Percentiles rank a stretch among this genome's conserved stretches.
phyloP scores from a whole-genome alignment of 2,329 filamentous ascomycete genomes.

The Paramyrothecium sp. region DNA sequence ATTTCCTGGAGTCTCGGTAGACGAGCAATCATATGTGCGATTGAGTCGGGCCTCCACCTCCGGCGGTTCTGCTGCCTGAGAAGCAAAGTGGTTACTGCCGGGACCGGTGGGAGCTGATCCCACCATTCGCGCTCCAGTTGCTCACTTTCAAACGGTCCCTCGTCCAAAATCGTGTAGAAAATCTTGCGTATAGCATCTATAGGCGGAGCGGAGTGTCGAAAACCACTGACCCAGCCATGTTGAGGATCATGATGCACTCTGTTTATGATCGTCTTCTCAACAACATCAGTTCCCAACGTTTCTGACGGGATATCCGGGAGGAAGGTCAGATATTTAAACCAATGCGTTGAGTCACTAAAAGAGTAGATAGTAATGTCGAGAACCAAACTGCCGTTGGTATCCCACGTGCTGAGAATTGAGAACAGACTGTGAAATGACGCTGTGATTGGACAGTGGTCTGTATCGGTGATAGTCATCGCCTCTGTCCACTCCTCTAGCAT shows the following conservation, averaged over 20 bases:
- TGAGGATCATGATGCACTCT: not conserved
- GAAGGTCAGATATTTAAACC: conserved; percentile 24
- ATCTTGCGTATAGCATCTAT: not conserved
- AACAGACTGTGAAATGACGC: conserved; percentile 14
- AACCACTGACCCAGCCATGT: conserved; percentile 4
- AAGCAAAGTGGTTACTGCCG: conserved; percentile 26
- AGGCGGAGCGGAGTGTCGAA: conserved; percentile 7
- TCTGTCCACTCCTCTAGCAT: not conserved
- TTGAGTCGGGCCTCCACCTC: conserved; percentile 21
- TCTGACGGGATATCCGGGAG: conserved; percentile 4
- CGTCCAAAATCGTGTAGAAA: conserved; percentile 21
- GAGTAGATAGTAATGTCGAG: conserved; percentile 30
- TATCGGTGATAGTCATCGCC: too few species aligned
- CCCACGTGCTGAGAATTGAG: conserved; percentile 22
- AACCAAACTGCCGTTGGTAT: conserved; percentile 19
- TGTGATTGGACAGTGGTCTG: not conserved
- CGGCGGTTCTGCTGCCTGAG: conserved; percentile 32
- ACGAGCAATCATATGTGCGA: conserved; percentile 8
- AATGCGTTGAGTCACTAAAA: conserved; percentile 24
- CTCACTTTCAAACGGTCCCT: conserved; percentile 17
- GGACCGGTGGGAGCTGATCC: conserved; percentile 24
- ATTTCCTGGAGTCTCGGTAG: conserved; percentile 25
- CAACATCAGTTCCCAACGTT: not conserved
- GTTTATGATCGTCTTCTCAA: not conserved
- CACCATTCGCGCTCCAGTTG: conserved; percentile 21